phyloP scores from a whole-genome alignment of 495 filamentous ascomycete species.

The Neurospora sp. region DNA sequence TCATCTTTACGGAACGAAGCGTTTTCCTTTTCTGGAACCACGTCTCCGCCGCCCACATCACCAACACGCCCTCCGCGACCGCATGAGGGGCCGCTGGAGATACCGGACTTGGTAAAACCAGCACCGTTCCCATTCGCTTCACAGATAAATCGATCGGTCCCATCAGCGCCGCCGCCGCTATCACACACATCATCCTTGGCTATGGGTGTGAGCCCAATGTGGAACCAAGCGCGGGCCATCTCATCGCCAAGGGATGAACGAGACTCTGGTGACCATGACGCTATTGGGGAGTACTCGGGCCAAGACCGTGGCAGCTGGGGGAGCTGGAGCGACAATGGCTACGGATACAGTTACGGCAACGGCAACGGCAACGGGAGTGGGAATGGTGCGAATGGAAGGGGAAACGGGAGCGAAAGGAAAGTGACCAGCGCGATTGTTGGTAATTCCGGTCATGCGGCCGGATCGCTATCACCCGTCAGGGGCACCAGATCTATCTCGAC shows the following conservation, averaged over 20 bases:
- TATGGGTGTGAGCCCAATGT: background rate
- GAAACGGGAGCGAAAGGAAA: background rate
- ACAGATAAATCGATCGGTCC: slow-evolving; percentile 13
- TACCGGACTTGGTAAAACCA: slow-evolving; percentile 21
- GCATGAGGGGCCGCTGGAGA: slow-evolving; percentile 22
- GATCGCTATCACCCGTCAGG: background rate
- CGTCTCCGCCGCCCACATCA: slow-evolving; percentile 6
- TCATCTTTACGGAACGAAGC: slow-evolving; percentile 14
- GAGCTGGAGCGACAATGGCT: background rate
- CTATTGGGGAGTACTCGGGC: background rate
- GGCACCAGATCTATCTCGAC: background rate
- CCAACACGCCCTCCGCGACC: slow-evolving; percentile 21
- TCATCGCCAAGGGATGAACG: background rate
- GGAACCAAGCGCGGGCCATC: background rate
- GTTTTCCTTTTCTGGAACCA: background rate
- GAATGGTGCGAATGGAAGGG: background rate
- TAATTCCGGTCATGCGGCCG: background rate
- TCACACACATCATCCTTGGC: background rate
- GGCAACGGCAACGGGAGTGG: background rate
- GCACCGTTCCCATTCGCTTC: slow-evolving; percentile 6
- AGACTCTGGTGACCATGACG: background rate
- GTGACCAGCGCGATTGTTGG: background rate
- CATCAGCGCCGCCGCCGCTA: slow-evolving; percentile 3
- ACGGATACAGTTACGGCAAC: background rate
- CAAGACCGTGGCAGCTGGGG: background rate